These are phyloP conservation scores for Sporisorium iseilematis-ciliati DNA, from an alignment of 1,284 basidiomycete genomes.

Conservation along the genomic window DNA sequence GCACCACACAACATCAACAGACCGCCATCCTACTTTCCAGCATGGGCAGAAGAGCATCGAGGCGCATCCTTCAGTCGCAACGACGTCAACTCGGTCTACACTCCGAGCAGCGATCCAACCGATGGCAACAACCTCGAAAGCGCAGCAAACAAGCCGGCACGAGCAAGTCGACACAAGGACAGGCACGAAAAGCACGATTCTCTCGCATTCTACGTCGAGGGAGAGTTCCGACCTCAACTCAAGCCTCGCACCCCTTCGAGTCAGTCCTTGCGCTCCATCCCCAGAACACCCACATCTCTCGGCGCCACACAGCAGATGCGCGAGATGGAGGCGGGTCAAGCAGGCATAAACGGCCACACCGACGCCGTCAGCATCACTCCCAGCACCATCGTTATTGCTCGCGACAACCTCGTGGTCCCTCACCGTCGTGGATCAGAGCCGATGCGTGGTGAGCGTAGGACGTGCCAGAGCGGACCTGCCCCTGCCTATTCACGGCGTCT, in stretches of 20 bases:
- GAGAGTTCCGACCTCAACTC: slow-evolving; percentile 40
- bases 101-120: slow-evolving; percentile 3
- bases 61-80: slow-evolving; percentile 5
- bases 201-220: slow-evolving; percentile 43
- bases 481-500: slow-evolving; percentile 26
- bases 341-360: neutral
- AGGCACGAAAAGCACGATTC: slow-evolving; percentile 39
- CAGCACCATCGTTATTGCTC: slow-evolving; percentile 30
- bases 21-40: slow-evolving; percentile 57
- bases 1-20: slow-evolving; percentile 47
- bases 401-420: slow-evolving; percentile 20
- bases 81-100: slow-evolving; percentile 13
- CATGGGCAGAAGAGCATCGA: slow-evolving; percentile 52
- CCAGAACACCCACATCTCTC: slow-evolving; percentile 12
- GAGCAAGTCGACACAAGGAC: slow-evolving; percentile 8
- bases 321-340: slow-evolving; percentile 33
- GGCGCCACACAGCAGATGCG: slow-evolving; percentile 33
- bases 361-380: slow-evolving; percentile 12
- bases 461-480: slow-evolving; percentile 13
- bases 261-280: slow-evolving; percentile 20
- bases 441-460: neutral
- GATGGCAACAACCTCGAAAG: slow-evolving; percentile 2
- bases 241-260: slow-evolving; percentile 24
- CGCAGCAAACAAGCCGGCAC: slow-evolving; percentile 1
- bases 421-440: neutral